A percentile compares a stretch with the other conserved stretches of the same genome.
phyloP scores from a whole-genome alignment of 768 basidiomycete genomes.

The Leccinum pellstonianum region DNA sequence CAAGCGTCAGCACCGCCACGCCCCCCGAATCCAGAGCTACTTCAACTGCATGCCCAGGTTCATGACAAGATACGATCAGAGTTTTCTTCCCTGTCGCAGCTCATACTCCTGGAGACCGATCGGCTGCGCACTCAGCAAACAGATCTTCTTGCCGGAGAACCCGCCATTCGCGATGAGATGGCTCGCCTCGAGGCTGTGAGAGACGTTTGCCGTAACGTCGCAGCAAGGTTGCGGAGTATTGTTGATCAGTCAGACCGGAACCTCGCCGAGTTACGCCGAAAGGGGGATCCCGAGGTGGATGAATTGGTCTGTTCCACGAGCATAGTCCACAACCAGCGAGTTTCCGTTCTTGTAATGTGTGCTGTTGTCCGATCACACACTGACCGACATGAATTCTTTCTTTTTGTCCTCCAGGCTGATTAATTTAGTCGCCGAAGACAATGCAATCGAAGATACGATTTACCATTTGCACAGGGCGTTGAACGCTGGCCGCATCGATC shows the following conservation, averaged over 20 bases:
- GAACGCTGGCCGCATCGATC: constrained; percentile 87
- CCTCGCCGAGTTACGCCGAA: constrained; percentile 71
- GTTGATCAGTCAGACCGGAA: constrained; percentile 71
- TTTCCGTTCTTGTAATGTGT: not conserved
- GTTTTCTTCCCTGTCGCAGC: constrained; percentile 65
- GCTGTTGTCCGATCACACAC: constrained; percentile 3
- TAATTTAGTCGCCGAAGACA: constrained; percentile 98
- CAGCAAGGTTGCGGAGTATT: constrained; percentile 58
- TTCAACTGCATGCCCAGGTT: constrained; percentile 74
- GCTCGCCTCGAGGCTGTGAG: constrained; percentile 88
- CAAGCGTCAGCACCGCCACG: constrained; percentile 60
- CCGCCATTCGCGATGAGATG: constrained; percentile 97
- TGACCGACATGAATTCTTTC: constrained; percentile 13
- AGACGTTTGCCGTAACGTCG: constrained; percentile 83
- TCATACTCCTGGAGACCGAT: constrained; percentile 64
- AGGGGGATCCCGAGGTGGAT: constrained; percentile 92
- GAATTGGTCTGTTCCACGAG: constrained; percentile 94
- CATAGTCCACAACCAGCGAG: constrained; percentile 95
- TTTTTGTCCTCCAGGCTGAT: constrained; percentile 59
- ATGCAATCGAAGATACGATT: constrained; percentile 96
- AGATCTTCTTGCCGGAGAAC: constrained; percentile 86
- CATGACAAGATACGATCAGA: constrained; percentile 73
- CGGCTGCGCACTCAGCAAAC: constrained; percentile 76
- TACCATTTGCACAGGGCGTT: constrained; percentile 95
- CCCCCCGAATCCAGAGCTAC: constrained; percentile 86